Evolutionary conservation across 208 protist genomes (phyloP).

Genomic region (Acanthamoeba culbertsoni): DNA sequence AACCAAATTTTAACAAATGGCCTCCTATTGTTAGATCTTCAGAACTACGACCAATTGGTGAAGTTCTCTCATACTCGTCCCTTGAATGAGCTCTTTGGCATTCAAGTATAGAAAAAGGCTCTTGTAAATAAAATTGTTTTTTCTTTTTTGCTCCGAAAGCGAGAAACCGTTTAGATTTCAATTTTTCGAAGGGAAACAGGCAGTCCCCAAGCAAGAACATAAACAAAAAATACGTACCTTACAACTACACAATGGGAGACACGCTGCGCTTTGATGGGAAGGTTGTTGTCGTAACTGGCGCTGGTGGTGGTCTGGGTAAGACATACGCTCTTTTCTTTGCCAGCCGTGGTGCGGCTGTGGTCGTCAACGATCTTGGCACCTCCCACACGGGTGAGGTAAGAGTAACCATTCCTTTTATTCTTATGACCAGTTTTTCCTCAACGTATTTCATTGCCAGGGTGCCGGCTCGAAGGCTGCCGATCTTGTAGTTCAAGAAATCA

Average conservation of each 20-base stretch:
- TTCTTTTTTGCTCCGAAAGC: neutral
- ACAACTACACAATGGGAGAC: neutral
- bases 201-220: neutral
- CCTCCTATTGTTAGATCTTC: too few relatives aligned
- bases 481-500: constrained; percentile 78
- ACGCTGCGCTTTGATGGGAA: constrained; percentile 64
- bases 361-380: constrained; percentile 80
- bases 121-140: neutral
- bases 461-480: constrained; percentile 69
- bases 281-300: constrained; percentile 82
- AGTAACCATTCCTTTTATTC: neutral
- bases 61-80: neutral
- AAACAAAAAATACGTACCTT: neutral
- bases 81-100: neutral
- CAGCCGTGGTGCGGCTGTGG: constrained; percentile 74
- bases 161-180: too few relatives aligned
- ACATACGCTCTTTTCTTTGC: constrained; percentile 78
- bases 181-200: neutral
- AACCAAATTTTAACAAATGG: too few relatives aligned
- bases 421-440: neutral
- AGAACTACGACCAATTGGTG: neutral
- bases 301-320: constrained; percentile 77
- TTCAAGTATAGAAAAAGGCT: neutral
- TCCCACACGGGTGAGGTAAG: constrained; percentile 50
- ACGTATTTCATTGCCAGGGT: constrained; percentile 50